Evolutionary conservation across 2,329 filamentous ascomycete species (phyloP).

Genomic region (Ophiostoma fasciatum): DNA sequence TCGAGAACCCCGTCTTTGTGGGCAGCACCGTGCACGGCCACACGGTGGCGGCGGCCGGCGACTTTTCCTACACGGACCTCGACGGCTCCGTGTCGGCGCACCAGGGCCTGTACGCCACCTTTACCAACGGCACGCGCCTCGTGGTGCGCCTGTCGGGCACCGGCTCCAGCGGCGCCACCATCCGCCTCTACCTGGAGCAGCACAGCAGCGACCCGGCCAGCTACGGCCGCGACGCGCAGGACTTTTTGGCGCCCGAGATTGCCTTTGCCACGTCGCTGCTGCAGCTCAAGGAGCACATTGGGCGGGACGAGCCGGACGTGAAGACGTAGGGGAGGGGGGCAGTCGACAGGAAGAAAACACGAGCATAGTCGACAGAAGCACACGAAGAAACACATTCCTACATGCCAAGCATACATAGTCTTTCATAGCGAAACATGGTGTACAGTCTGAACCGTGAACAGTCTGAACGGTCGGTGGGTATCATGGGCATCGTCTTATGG

Average conservation of each 20-base stretch:
- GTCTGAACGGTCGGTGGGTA: too few relatives aligned
- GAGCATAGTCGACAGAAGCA: too few relatives aligned
- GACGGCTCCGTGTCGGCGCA: slow-evolving; percentile 91
- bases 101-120: slow-evolving; percentile 89
- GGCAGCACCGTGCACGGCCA: slow-evolving; percentile 64
- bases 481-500: too few relatives aligned
- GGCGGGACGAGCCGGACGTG: slow-evolving; percentile 85
- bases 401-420: too few relatives aligned
- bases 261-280: slow-evolving; percentile 70
- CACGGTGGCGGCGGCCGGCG: slow-evolving; percentile 77
- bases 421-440: too few relatives aligned
- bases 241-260: slow-evolving; percentile 85
- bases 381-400: too few relatives aligned
- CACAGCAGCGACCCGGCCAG: slow-evolving; percentile 70
- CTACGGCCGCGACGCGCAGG: slow-evolving; percentile 73
- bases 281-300: slow-evolving; percentile 87
- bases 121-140: slow-evolving; percentile 87
- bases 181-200: slow-evolving; percentile 94
- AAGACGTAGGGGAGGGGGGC: too few relatives aligned
- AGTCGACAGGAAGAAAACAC: too few relatives aligned
- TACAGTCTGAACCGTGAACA: too few relatives aligned
- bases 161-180: slow-evolving; percentile 87
- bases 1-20: slow-evolving; percentile 59
- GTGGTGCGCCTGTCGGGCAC: slow-evolving; percentile 92
- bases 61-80: slow-evolving; percentile 98